A percentile compares a stretch with the other conserved stretches of the same genome.
phyloP scores from a whole-genome alignment of 2,329 filamentous ascomycete genomes.

The Mycogone perniciosa region DNA sequence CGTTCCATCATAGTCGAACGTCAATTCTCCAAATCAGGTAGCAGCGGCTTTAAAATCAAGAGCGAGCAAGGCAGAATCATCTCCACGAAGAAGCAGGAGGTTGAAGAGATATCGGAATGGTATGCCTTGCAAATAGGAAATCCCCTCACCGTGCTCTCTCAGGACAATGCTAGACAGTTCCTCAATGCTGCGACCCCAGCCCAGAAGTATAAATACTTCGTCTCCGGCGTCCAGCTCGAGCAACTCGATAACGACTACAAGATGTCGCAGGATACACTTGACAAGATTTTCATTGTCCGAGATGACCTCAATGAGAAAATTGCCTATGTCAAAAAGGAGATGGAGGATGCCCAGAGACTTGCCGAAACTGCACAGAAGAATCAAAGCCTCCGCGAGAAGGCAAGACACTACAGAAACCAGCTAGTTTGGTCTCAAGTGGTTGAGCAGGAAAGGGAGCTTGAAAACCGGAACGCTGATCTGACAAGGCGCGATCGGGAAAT shows the following conservation, averaged over 20 bases:
- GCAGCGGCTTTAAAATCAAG: slow-evolving; percentile 83
- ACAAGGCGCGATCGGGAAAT: slow-evolving; percentile 21
- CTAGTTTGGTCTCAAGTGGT: slow-evolving; percentile 84
- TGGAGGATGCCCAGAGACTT: slow-evolving; percentile 56
- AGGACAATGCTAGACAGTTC: slow-evolving; percentile 92
- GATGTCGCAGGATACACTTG: slow-evolving; percentile 70
- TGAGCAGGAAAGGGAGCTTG: slow-evolving; percentile 58
- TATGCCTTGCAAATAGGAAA: slow-evolving; percentile 95
- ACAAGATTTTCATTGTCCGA: slow-evolving; percentile 47
- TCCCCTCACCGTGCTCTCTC: slow-evolving; percentile 89
- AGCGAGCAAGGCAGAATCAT: slow-evolving; percentile 61
- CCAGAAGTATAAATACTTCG: slow-evolving; percentile 94
- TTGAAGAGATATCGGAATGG: slow-evolving; percentile 90
- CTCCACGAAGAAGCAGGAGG: slow-evolving; percentile 76
- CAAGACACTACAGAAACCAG: slow-evolving; percentile 56
- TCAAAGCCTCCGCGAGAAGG: slow-evolving; percentile 55
- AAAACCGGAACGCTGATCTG: slow-evolving; percentile 26
- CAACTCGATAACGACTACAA: slow-evolving; percentile 88
- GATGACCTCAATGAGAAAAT: slow-evolving; percentile 32
- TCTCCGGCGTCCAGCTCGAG: slow-evolving; percentile 89
- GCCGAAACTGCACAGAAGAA: slow-evolving; percentile 61
- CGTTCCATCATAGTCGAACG: slow-evolving; percentile 85
- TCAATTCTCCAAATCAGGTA: slow-evolving; percentile 68
- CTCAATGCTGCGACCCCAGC: slow-evolving; percentile 74
- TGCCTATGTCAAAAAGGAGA: slow-evolving; percentile 31